A percentile compares a stretch with the other conserved stretches of the same genome.
Conservation (phyloP, 495 filamentous ascomycete genomes). For the Neurospora sp. region DNA sequence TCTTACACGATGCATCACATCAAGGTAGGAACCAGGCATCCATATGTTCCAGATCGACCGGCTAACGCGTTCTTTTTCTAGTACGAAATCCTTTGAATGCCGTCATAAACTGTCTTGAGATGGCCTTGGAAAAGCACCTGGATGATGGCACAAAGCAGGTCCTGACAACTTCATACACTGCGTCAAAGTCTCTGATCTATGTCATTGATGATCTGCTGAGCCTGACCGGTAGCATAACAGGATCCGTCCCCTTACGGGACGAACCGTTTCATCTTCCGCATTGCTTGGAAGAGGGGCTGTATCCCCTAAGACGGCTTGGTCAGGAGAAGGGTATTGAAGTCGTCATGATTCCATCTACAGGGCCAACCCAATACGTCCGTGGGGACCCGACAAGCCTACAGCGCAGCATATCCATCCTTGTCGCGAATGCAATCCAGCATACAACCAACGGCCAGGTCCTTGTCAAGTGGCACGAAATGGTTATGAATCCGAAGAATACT, state of each 20-base stretch:
- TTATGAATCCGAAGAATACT: slow-evolving; percentile 24
- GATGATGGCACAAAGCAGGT: slow-evolving; percentile 68
- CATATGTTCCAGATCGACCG: neutral
- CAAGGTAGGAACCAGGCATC: slow-evolving; percentile 6
- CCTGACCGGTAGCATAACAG: slow-evolving; percentile 69
- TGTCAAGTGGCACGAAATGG: slow-evolving; percentile 48
- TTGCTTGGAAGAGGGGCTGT: slow-evolving; percentile 58
- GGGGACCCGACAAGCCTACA: slow-evolving; percentile 64
- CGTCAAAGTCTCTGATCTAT: slow-evolving; percentile 85
- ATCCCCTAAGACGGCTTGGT: slow-evolving; percentile 54
- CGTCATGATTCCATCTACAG: slow-evolving; percentile 45
- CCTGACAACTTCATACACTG: slow-evolving; percentile 67
- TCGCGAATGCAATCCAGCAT: slow-evolving; percentile 68
- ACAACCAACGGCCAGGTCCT: slow-evolving; percentile 52
- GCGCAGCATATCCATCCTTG: slow-evolving; percentile 63
- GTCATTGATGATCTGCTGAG: slow-evolving; percentile 84
- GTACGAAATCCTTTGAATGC: slow-evolving; percentile 79
- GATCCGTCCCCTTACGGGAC: slow-evolving; percentile 57
- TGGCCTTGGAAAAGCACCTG: slow-evolving; percentile 66
- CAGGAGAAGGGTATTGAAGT: slow-evolving; percentile 59
- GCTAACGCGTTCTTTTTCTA: slow-evolving; percentile 26
- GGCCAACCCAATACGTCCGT: slow-evolving; percentile 49
- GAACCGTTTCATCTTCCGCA: slow-evolving; percentile 57
- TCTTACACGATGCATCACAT: slow-evolving; percentile 76
- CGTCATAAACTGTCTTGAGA: slow-evolving; percentile 83